phyloP scores from a whole-genome alignment of 805 yeast species.

The Candida cerambycidarum region DNA sequence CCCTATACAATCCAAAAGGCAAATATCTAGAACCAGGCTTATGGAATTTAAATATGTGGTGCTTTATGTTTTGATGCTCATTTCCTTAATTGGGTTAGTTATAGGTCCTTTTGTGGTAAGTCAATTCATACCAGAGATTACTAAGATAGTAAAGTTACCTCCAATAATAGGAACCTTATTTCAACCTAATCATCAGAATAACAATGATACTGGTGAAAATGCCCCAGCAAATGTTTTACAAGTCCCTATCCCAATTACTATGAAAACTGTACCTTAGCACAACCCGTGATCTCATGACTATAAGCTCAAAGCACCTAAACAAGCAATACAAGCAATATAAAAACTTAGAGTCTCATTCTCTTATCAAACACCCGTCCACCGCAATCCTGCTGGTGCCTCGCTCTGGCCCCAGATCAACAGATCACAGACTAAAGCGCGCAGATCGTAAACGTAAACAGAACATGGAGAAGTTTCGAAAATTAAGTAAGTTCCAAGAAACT shows the following conservation, averaged over 20 bases:
- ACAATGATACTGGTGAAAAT: slow-evolving; percentile 62
- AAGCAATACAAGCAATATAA: too few relatives aligned
- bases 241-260: slow-evolving; percentile 21
- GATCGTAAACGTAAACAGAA: slow-evolving; percentile 3
- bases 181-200: slow-evolving; percentile 60
- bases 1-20: slow-evolving; percentile 41
- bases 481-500: slow-evolving; percentile 16
- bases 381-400: too few relatives aligned
- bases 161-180: slow-evolving; percentile 29
- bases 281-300: too few relatives aligned
- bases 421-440: not conserved
- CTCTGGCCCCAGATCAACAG: too few relatives aligned
- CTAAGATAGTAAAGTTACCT: slow-evolving; percentile 9
- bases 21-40: slow-evolving; percentile 24
- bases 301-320: too few relatives aligned
- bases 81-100: slow-evolving; percentile 40
- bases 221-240: slow-evolving; percentile 50
- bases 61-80: slow-evolving; percentile 43
- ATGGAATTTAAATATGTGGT: slow-evolving; percentile 45
- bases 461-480: slow-evolving; percentile 3
- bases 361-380: not conserved
- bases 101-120: slow-evolving; percentile 46
- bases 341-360: too few relatives aligned
- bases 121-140: slow-evolving; percentile 12
- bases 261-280: slow-evolving; percentile 17